Conservation (phyloP, 129 eudicot genomes). For the Lactuca sativa region DNA sequence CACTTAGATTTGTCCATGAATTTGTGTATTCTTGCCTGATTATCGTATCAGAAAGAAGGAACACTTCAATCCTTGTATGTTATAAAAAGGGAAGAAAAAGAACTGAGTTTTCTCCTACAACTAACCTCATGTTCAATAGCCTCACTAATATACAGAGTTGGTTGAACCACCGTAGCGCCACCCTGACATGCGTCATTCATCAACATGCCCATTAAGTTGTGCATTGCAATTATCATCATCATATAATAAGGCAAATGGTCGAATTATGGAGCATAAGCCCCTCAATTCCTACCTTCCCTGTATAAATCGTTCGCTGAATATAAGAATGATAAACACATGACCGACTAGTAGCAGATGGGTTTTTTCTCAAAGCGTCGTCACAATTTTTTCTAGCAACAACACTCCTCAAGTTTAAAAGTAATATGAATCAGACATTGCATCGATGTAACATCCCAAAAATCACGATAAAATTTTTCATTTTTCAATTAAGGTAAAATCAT, state of each 20-base stretch:
- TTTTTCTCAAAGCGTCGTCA: too few relatives aligned
- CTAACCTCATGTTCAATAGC: slow-evolving; percentile 93
- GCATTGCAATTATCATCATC: slow-evolving; percentile 97
- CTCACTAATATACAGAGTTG: slow-evolving; percentile 83
- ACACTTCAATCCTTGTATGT: background rate
- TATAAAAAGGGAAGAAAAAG: too few relatives aligned
- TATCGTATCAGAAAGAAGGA: background rate
- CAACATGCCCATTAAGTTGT: slow-evolving; percentile 84
- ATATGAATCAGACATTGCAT: too few relatives aligned
- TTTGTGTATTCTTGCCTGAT: slow-evolving; percentile 69
- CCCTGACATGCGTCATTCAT: slow-evolving; percentile 83
- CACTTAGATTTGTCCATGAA: too few relatives aligned
- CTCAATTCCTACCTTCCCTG: slow-evolving; percentile 52
- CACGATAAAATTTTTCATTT: too few relatives aligned
- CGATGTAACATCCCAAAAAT: too few relatives aligned
- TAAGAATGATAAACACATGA: too few relatives aligned
- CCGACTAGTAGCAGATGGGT: too few relatives aligned
- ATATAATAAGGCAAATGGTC: slow-evolving; percentile 84
- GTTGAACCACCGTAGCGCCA: slow-evolving; percentile 73
- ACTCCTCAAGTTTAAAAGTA: too few relatives aligned
- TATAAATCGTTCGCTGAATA: slow-evolving; percentile 66
- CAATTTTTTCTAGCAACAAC: too few relatives aligned
- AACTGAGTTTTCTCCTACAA: background rate
- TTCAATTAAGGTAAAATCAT: too few relatives aligned
- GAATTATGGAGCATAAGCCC: slow-evolving; percentile 57